A percentile compares a stretch with the other conserved stretches of the same genome.
These are phyloP conservation scores for Tarenaya hassleriana DNA, from an alignment of 345 rosid species.

Conservation along the genomic window DNA sequence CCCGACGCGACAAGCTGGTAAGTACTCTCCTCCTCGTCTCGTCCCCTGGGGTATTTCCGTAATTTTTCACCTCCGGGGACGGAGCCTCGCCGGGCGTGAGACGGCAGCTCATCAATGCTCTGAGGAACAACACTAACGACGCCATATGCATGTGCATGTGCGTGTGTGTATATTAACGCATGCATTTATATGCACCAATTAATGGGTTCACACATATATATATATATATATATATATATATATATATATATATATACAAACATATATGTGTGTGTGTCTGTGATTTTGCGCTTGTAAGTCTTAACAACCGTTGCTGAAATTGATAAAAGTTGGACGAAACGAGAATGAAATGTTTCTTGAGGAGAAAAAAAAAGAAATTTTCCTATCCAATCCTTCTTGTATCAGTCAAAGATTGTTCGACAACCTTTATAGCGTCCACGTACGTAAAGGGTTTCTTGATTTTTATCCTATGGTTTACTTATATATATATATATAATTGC, in stretches of 20 bases:
- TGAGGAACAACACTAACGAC: constrained; percentile 27
- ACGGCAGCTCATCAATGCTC: constrained; percentile 30
- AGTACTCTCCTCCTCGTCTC: not conserved
- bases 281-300: constrained; percentile 21
- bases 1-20: not conserved
- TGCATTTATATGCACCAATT: too few relatives aligned
- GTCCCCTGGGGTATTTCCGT: constrained; percentile 5
- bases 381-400: constrained; percentile 7
- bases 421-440: too few relatives aligned
- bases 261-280: constrained; percentile 1
- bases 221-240: constrained; percentile 4
- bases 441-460: too few relatives aligned
- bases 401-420: constrained; percentile 23
- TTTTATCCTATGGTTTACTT: too few relatives aligned
- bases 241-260: not conserved
- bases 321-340: constrained; percentile 2
- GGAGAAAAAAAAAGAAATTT: not conserved
- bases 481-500: too few relatives aligned
- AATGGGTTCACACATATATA: not conserved
- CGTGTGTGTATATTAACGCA: not conserved
- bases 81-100: constrained; percentile 21
- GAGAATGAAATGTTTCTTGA: not conserved
- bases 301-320: constrained; percentile 23
- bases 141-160: constrained; percentile 18
- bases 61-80: not conserved